Base-by-base conservation (phyloP, 208 protist species). In the Trypanosoma boissoni region DNA sequence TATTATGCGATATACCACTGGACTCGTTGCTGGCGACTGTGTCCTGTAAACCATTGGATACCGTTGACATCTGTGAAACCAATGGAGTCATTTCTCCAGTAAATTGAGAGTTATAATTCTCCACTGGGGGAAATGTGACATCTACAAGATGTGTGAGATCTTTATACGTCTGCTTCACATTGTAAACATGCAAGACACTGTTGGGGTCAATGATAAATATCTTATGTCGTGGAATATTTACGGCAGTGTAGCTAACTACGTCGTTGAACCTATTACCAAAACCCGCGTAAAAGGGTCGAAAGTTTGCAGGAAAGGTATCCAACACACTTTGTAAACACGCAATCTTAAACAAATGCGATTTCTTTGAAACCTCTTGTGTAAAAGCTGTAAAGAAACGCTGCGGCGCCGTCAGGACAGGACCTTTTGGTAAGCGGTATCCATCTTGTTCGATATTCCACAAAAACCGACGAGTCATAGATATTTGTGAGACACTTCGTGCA, bases 211-310 rank as follows among this genome's bases (percentile, higher is more conserved):
- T 91, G 32, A 95, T 87, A 48, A 94, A 96, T 31, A 94, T 91
- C 50, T 81, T 83, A 59, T 89, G 78, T 49, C 64, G 56, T n/a
- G 83, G 78, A 28, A 97, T 86, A 12, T 74, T 63, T 12, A 80
- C 86, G 8, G 82, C 82, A 21, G 73, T 64, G 74, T 97, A 97
- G 67, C 84, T 88, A 36, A 88, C 72, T n/a, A 88, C 72, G 59
- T 97, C 93, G 51, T 76, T 94, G 60, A 81, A 72, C 51, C 93
- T 83, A 57, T 97, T 97, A 18, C 93, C 93, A 55, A 96, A 97
- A 0, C 89, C 93, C 9, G 88, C 91, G 49, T 94, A 96, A 55
- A 95, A 97, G 0, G 89, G 91, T 37, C 76, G 77, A 32, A 45
- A 69, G 29, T 76, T 49, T 4, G 52, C n/a, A 9, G 88, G 84